phyloP scores from a whole-genome alignment of 1,139 yeast genomes.

The Pichia terricola region DNA sequence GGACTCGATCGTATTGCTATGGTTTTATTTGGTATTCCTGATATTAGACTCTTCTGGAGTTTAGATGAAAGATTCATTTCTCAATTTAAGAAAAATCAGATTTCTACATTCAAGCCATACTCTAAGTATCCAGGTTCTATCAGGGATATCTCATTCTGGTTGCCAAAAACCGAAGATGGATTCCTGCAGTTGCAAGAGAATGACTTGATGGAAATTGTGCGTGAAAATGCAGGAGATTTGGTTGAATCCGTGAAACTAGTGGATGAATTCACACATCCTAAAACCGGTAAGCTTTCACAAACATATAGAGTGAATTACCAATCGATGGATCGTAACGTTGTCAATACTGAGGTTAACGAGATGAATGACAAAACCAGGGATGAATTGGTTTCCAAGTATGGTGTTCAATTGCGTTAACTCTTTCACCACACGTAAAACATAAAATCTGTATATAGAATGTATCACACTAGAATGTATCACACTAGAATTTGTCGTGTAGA shows the following conservation, averaged over 20 bases:
- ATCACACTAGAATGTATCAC: too few relatives aligned
- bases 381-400: conserved; percentile 41
- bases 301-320: conserved; percentile 90
- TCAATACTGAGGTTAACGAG: conserved; percentile 68
- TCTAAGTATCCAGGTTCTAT: conserved; percentile 83
- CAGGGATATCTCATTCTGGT: conserved; percentile 91
- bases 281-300: conserved; percentile 64
- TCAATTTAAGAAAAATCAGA: conserved; percentile 61
- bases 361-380: conserved; percentile 57
- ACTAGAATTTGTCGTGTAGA: too few relatives aligned
- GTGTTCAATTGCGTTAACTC: conserved; percentile 51
- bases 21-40: conserved; percentile 91
- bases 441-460: too few relatives aligned
- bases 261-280: conserved; percentile 82
- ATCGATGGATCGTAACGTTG: conserved; percentile 88
- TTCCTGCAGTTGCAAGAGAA: conserved; percentile 54
- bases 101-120: conserved; percentile 74
- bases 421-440: too few relatives aligned
- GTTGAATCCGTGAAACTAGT: conserved; percentile 77
- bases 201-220: conserved; percentile 88
- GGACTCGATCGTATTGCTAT: conserved; percentile 95
- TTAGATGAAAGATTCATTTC: conserved; percentile 62
- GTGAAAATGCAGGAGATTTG: conserved; percentile 76
- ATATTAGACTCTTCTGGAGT: conserved; percentile 90
- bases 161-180: conserved; percentile 33